Base-by-base conservation (phyloP, 441 rosid genomes). In the Mallotus japonicus region DNA sequence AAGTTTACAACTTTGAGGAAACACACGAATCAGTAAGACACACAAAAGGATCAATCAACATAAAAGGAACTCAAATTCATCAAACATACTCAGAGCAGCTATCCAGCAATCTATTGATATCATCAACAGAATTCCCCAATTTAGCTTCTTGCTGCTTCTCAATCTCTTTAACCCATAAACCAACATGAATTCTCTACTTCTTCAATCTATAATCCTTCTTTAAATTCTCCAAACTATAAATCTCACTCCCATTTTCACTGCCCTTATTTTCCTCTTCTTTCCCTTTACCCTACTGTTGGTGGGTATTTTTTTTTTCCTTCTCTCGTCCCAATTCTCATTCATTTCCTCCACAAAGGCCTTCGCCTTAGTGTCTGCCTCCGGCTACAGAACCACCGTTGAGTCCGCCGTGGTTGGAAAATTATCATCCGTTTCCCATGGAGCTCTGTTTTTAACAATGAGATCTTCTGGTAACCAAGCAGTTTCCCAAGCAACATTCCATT, bases 401-500 rank as follows among this genome's bases (percentile, higher is more conserved):
- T 68, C 62, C 40, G 40, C 40, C 40, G 6, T 37, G 40, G 40
- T 6, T 8, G 88, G 60, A 78, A 88, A 89, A 80, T 90, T 87
- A 19, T 87, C 92, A 61, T 89, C 99, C 2, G 76, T 73, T 62
- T 92, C 97, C 97, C 97, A 95, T 0, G 92, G 88, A 17, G 92
- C 92, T 68, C 89, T 77, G 65, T 63, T 82, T 57, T 85, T 83
- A 8, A 85, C 82, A 0, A 85, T 82, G 40, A 94, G 83, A 70
- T 92, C 92, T 12, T 89, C 95, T 0, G 98, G 98, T 20, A 95
- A 77, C 98, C 97, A 95, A 49, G 99, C 93, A 3, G 95, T 75
- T 76, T 95, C 99, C 97, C 97, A 91, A 6, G 97, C 92, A 64
- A 92, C 95, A 77, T 95, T 95, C 98, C 97, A 91, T 62, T 91